Percentiles rank a stretch among this genome's conserved stretches.
Conservation (phyloP, 345 rosid species). For the Eutrema yunnanense region DNA sequence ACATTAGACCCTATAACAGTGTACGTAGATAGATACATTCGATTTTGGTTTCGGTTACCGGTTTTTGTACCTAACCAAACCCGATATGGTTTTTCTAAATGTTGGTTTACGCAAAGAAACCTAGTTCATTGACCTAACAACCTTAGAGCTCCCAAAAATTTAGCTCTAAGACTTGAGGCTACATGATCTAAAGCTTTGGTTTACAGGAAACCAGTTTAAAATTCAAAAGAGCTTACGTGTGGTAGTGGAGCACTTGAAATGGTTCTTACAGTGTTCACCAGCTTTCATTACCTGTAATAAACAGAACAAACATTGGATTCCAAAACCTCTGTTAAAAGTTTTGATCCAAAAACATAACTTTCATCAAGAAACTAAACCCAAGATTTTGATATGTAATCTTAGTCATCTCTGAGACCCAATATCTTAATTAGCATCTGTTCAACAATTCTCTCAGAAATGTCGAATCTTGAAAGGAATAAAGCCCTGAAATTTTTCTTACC, state of each 20-base stretch:
- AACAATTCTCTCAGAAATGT: background rate
- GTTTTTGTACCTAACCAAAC: background rate
- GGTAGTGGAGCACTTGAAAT: slow-evolving; percentile 42
- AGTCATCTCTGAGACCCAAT: too few relatives aligned
- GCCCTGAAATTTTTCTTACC: slow-evolving; percentile 23
- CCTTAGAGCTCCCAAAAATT: too few relatives aligned
- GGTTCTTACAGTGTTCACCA: slow-evolving; percentile 44
- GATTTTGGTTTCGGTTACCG: background rate
- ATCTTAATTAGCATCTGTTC: background rate
- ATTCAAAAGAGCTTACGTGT: slow-evolving; percentile 44
- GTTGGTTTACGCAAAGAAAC: background rate
- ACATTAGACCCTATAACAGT: background rate
- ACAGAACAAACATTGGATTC: slow-evolving; percentile 9
- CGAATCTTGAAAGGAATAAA: background rate
- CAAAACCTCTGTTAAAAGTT: background rate
- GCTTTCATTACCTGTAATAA: slow-evolving; percentile 58
- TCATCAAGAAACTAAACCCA: background rate
- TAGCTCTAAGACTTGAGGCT: background rate
- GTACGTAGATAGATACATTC: background rate
- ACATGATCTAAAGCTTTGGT: background rate
- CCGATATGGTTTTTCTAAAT: background rate
- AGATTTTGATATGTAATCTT: background rate
- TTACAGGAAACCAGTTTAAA: background rate
- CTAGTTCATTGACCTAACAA: too few relatives aligned
- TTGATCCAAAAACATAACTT: background rate